Percentiles rank a stretch among this genome's conserved stretches.
Evolutionary conservation across 805 yeast genomes (phyloP).

Genomic region (Saturnispora hagleri): DNA sequence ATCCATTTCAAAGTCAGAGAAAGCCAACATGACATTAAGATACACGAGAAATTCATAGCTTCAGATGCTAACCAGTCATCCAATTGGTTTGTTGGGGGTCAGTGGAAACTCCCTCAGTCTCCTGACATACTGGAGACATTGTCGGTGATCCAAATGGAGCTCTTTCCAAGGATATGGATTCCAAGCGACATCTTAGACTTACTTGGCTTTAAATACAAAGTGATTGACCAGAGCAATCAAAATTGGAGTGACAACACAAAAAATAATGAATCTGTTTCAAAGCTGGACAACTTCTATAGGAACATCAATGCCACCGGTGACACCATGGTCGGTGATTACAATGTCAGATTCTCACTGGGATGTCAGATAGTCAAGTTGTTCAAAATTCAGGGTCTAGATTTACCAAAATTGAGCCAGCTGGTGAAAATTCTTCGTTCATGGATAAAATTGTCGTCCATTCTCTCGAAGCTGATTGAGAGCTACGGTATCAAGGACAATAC

Average conservation of each 20-base stretch:
- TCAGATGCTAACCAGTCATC: background rate
- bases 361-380: constrained; percentile 23
- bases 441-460: constrained; percentile 21
- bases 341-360: constrained; percentile 18
- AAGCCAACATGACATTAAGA: constrained; percentile 8
- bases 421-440: constrained; percentile 21
- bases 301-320: constrained; percentile 13
- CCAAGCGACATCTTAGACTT: constrained; percentile 24
- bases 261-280: background rate
- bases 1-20: constrained; percentile 28
- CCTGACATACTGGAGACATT: constrained; percentile 14
- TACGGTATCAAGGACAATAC: background rate
- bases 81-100: constrained; percentile 2
- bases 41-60: background rate
- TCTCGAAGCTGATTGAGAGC: constrained; percentile 13
- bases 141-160: constrained; percentile 21
- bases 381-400: constrained; percentile 19
- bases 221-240: constrained; percentile 19
- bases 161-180: constrained; percentile 27
- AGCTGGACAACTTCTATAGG: constrained; percentile 17
- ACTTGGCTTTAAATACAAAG: constrained; percentile 18
- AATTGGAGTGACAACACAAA: constrained; percentile 14
- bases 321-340: background rate
- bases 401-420: constrained; percentile 15
- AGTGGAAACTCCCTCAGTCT: constrained; percentile 11